These are phyloP conservation scores for Teunomyces funiuensis DNA, from an alignment of 805 yeast genomes.

Conservation along the genomic window DNA sequence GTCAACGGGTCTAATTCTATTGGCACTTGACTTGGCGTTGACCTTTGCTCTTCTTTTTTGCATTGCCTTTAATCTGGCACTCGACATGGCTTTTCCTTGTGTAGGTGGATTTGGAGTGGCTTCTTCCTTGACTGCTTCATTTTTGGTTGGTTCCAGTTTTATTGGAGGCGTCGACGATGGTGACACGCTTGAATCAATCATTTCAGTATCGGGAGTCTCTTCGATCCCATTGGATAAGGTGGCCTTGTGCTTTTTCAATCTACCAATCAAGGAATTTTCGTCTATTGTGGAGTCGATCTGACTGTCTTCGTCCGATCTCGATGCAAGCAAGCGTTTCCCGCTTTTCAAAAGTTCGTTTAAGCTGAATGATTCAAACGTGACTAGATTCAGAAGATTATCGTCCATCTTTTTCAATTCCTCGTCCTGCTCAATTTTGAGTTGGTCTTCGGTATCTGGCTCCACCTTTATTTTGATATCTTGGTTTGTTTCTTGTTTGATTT, in stretches of 20 bases:
- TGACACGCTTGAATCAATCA: slow-evolving; percentile 14
- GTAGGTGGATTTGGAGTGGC: slow-evolving; percentile 12
- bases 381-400: slow-evolving; percentile 42
- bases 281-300: slow-evolving; percentile 29
- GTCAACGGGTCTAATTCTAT: slow-evolving; percentile 55
- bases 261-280: slow-evolving; percentile 46
- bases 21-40: slow-evolving; percentile 52
- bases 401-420: slow-evolving; percentile 40
- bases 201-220: slow-evolving; percentile 10
- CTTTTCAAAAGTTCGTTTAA: slow-evolving; percentile 48
- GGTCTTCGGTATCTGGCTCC: slow-evolving; percentile 6
- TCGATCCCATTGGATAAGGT: slow-evolving; percentile 27
- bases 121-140: slow-evolving; percentile 1
- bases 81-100: slow-evolving; percentile 37
- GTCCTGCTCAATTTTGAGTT: slow-evolving; percentile 27
- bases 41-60: slow-evolving; percentile 88
- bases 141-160: slow-evolving; percentile 10
- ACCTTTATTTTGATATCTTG: slow-evolving; percentile 2
- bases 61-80: slow-evolving; percentile 87
- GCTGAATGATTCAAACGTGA: slow-evolving; percentile 52
- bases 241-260: slow-evolving; percentile 51
- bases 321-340: slow-evolving; percentile 60
- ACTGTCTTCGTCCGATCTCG: slow-evolving; percentile 30
- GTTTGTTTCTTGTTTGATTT: slow-evolving; percentile 1
- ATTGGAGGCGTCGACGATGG: slow-evolving; percentile 18